Evolutionary conservation across 169 alveolate species (phyloP), one percentile per base, ranked within the genome.

Genomic region (Theileria parva): DNA sequence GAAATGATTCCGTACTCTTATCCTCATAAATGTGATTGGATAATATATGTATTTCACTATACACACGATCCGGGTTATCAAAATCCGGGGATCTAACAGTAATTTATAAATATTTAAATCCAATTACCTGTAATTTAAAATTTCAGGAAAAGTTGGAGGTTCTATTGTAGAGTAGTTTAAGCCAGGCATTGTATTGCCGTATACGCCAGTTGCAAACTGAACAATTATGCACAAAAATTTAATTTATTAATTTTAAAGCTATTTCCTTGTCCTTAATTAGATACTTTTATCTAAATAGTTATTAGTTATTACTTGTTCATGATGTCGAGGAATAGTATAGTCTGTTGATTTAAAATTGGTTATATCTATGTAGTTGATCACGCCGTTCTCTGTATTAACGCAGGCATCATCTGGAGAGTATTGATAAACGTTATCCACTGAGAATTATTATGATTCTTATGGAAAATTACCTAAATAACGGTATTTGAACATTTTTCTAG

Each of bases 11-110:
- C 1, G 85, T 60, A 11, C 39, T 11, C 59, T 76, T 67, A 37
- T 83, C 89, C 0, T 73, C 68, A 81, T 83, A 83, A 28, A 83
- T 39, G 39, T 83, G 89, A 59, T 76, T 83, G 39, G 89, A 55
- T 59, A 83, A 50, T 19, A 77, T 28, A 77, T 83, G 89, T 11
- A 83, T 76, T 48, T 83, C 85, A 61, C 63, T 71, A 32, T 55
- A 79, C 23, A 83, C 64, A 44, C 89, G 76, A 44, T 61, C 55
- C 3, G 79, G 68, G 81, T 76, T 69, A 2, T 32, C 64, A 74
- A 83, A 83, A 50, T 76, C 81, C 11, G 89, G 89, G 23, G 83
- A 60, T 21, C 71, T 63, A 21, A 15, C 4, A 32, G 50, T 63
- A 9, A 28, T 60, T 12, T 60, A 32, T 32, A 55, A 55, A 5